phyloP scores from a whole-genome alignment of 2,329 filamentous ascomycete genomes.

The Aspergillus flavus region DNA sequence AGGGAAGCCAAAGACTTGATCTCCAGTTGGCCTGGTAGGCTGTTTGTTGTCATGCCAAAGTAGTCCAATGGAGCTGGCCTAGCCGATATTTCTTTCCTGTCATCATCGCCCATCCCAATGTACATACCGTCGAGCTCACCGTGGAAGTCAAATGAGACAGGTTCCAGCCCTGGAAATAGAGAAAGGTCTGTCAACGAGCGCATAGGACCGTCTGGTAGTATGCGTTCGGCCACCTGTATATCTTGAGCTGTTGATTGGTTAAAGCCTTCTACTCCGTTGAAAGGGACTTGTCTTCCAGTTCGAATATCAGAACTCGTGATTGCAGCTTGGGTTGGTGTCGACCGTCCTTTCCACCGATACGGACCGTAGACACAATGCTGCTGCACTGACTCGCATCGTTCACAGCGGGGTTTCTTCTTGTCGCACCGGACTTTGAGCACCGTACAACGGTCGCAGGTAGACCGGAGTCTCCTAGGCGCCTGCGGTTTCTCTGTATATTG shows the following conservation, averaged over 20 bases:
- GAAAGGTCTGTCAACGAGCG: not conserved
- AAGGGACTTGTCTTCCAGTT: not conserved
- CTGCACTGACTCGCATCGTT: not conserved
- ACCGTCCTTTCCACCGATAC: not conserved
- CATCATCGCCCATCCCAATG: not conserved
- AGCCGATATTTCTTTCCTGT: not conserved
- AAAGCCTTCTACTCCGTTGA: not conserved
- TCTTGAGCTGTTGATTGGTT: not conserved
- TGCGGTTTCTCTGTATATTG: not conserved
- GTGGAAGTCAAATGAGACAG: not conserved
- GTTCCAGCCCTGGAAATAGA: not conserved
- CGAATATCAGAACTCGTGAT: not conserved
- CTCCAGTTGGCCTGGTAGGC: no score
- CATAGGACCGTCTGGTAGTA: not conserved
- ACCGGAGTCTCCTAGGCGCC: not conserved
- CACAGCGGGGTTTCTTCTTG: not conserved
- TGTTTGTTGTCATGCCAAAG: not conserved
- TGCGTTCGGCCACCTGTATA: not conserved
- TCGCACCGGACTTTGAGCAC: not conserved
- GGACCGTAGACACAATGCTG: not conserved
- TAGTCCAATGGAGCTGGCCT: no score
- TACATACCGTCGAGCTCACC: not conserved
- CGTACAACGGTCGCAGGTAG: not conserved
- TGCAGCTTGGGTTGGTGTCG: not conserved
- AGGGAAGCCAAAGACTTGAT: no score